Conservation (phyloP, 192 early-diverging fungal species). For the Pilaira anomala region DNA sequence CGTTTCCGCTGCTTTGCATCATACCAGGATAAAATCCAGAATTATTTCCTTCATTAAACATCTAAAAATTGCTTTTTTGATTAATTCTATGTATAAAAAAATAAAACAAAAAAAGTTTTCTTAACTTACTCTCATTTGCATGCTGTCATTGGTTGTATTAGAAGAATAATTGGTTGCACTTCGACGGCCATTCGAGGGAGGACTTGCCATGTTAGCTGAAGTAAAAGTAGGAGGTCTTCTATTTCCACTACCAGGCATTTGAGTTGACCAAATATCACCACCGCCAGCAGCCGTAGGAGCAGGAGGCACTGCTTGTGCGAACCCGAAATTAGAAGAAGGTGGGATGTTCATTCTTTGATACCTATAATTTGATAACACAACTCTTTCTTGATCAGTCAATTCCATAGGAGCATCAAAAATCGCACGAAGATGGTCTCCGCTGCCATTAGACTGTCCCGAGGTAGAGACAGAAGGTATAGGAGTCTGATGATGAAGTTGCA, state of each 20-base stretch:
- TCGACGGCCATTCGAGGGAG: not conserved
- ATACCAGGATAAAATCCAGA: slow-evolving; percentile 12
- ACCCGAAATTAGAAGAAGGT: not conserved
- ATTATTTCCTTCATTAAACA: slow-evolving; percentile 2
- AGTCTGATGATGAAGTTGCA: not conserved
- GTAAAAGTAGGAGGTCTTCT: not conserved
- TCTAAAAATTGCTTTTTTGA: not conserved
- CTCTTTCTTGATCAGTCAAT: slow-evolving; percentile 3
- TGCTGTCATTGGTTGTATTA: not conserved
- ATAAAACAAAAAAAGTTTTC: not conserved
- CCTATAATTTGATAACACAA: slow-evolving; percentile 3
- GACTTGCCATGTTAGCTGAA: not conserved
- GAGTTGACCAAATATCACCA: slow-evolving; percentile 11
- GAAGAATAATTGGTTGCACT: not conserved
- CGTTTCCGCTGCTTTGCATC: not conserved
- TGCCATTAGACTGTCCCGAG: not conserved
- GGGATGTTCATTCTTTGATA: slow-evolving; percentile 12
- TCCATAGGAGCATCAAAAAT: slow-evolving; percentile 11
- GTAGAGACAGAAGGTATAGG: not conserved
- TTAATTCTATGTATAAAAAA: not conserved
- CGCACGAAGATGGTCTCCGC: not conserved
- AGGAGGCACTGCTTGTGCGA: not conserved
- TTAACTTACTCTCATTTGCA: no score
- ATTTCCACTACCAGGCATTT: not conserved
- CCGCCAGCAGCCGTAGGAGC: not conserved